Percentiles rank a stretch among this genome's conserved stretches.
Evolutionary conservation across 805 yeast genomes (phyloP).

Genomic region (Lachancea thermotolerans): DNA sequence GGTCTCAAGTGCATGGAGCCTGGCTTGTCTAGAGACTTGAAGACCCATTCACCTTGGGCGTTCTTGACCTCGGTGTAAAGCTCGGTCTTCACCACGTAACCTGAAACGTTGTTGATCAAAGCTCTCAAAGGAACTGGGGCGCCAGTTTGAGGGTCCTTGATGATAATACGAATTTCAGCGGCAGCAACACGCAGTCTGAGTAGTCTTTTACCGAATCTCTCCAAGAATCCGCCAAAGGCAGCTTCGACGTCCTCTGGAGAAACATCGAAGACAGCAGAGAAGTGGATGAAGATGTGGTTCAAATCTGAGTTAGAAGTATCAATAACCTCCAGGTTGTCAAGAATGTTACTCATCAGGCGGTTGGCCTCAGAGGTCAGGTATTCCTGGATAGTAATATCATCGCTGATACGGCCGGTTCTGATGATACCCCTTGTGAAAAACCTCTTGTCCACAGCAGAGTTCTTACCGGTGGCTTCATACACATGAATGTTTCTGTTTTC

Average conservation of each 20-base stretch:
- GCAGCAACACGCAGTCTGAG: conserved; percentile 96
- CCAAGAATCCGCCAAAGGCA: conserved; percentile 96
- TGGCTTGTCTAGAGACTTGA: conserved; percentile 89
- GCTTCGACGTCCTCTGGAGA: conserved; percentile 94
- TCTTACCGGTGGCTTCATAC: conserved; percentile 93
- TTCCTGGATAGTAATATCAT: conserved; percentile 87
- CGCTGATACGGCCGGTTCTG: conserved; percentile 90
- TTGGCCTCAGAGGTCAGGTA: conserved; percentile 95
- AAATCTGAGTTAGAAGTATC: conserved; percentile 93
- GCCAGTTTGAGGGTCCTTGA: conserved; percentile 83
- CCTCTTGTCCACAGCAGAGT: conserved; percentile 87
- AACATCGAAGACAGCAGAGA: conserved; percentile 90
- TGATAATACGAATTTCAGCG: conserved; percentile 94
- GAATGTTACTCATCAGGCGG: conserved; percentile 89
- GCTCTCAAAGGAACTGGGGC: conserved; percentile 95
- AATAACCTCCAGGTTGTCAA: conserved; percentile 89
- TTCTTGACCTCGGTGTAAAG: conserved; percentile 91
- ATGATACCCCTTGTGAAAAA: conserved; percentile 96
- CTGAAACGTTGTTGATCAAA: conserved; percentile 90
- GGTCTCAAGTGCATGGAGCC: conserved; percentile 98
- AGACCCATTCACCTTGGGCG: conserved; percentile 91
- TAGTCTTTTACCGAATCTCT: conserved; percentile 92
- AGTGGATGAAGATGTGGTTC: conserved; percentile 95
- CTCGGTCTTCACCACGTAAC: conserved; percentile 94
- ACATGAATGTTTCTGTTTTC: conserved; percentile 97